Evolutionary conservation across 2,329 filamentous ascomycete genomes (phyloP).

Genomic region (Aspergillus tanneri): DNA sequence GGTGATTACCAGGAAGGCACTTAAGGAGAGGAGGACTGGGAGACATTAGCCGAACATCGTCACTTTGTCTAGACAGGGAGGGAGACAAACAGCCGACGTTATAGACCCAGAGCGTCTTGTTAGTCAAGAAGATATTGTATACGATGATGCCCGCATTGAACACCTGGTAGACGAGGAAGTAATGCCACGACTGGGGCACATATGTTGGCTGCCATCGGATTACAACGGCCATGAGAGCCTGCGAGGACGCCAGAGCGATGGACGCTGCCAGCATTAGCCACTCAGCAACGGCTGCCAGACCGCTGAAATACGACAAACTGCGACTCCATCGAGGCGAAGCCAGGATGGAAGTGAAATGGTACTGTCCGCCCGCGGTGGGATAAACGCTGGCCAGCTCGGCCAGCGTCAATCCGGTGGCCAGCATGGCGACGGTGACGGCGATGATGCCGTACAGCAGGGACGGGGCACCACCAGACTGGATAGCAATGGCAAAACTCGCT

Average conservation of each 20-base stretch:
- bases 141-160: conserved; percentile 17
- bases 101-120: conserved; percentile 25
- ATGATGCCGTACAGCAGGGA: conserved; percentile 25
- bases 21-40: conserved; percentile 22
- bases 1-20: conserved; percentile 22
- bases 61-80: not conserved
- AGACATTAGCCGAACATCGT: not conserved
- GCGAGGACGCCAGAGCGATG: conserved; percentile 17
- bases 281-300: conserved; percentile 22
- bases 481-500: conserved; percentile 25
- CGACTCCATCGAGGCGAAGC: conserved; percentile 26
- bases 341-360: conserved; percentile 31
- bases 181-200: conserved; percentile 21
- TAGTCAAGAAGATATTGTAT: conserved; percentile 23
- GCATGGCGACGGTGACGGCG: conserved; percentile 22
- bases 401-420: conserved; percentile 23
- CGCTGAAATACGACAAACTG: conserved; percentile 22
- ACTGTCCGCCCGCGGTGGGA: conserved; percentile 32
- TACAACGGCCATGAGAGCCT: conserved; percentile 24
- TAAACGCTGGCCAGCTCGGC: conserved; percentile 31
- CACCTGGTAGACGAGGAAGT: conserved; percentile 24
- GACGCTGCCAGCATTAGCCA: conserved; percentile 25
- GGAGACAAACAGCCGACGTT: conserved; percentile 20
- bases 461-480: conserved; percentile 23
- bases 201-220: conserved; percentile 24